Base-by-base conservation (phyloP, 1,284 basidiomycete species). In the Chalciporus sp. region DNA sequence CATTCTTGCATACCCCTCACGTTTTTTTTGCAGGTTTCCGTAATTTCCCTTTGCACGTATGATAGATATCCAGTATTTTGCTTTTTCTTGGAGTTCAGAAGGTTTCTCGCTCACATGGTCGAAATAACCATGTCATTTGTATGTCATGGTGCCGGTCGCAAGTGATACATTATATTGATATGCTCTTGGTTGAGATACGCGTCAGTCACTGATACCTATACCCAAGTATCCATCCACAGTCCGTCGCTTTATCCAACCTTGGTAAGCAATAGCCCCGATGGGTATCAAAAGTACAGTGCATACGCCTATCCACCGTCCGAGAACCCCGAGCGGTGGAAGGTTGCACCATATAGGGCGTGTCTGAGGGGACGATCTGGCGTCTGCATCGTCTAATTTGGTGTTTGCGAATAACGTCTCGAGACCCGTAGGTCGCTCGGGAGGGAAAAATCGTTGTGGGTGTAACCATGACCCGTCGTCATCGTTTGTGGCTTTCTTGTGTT, bases 361-460 rank as follows among this genome's bases (percentile, higher is more conserved):
- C n/a, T 42, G 56, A 23, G 29, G 56, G 20, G 29, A 16, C 1
- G 53, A 27, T 17, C 14, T 56, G 7, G 53, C 44, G 4, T 57
- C 57, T 48, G 76, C 76, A 54, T 86, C 86, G 10, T 76, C 73
- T 20, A 87, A 70, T 48, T 78, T 79, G 14, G 88, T 84, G 51
- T 75, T 76, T 58, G 85, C 85, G 55, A 92, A 83, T n/a, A 92
- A 70, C 41, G 76, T 74, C 69, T 92, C 90, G 3, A 92, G 74
- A 3, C 90, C 90, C 1, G 90, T 92, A 3, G 88, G 86, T 59
- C 84, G 79, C 63, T 90, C 88, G 0, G 87, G 86, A 12, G 85
- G 80, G 59, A 89, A 90, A 65, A 89, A 89, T n/a, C 78, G 78
- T 62, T 88, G 86, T 3, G 84, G 85, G 3, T 82, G 80, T 43